A percentile compares a stretch with the other conserved stretches of the same genome.
phyloP scores from a whole-genome alignment of 2,329 filamentous ascomycete genomes.

The Parafenestella ontariensis region DNA sequence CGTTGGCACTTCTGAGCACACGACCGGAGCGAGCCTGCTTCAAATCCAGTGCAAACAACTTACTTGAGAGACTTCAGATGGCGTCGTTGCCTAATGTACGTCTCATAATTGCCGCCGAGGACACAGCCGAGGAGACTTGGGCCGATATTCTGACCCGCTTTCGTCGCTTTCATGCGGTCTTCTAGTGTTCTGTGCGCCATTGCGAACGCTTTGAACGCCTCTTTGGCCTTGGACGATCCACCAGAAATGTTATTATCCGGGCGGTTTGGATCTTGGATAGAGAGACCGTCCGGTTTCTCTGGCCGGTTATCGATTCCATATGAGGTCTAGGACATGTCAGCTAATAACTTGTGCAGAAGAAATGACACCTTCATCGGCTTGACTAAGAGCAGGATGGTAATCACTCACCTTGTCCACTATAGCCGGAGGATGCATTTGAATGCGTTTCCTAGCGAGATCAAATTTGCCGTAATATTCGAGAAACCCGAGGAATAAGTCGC shows the following conservation, averaged over 20 bases:
- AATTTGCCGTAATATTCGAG: constrained; percentile 91
- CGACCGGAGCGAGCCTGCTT: not conserved
- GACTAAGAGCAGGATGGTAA: not conserved
- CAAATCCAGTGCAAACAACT: constrained; percentile 22
- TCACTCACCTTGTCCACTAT: constrained; percentile 76
- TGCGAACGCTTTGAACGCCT: constrained; percentile 74
- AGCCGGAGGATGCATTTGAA: constrained; percentile 73
- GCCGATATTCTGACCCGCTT: constrained; percentile 23
- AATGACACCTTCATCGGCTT: not conserved
- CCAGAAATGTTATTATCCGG: constrained; percentile 86
- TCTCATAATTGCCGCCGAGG: constrained; percentile 78
- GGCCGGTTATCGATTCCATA: constrained; percentile 40
- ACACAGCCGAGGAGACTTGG: constrained; percentile 74
- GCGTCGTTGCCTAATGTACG: constrained; percentile 73
- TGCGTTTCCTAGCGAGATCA: constrained; percentile 72
- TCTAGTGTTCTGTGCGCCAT: constrained; percentile 51
- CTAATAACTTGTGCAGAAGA: not conserved
- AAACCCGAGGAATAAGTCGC: constrained; percentile 84
- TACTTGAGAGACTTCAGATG: constrained; percentile 57
- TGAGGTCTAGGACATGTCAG: constrained; percentile 22
- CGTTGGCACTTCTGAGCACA: not conserved
- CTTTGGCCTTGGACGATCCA: constrained; percentile 73
- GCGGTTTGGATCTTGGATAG: constrained; percentile 92
- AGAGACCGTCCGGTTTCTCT: constrained; percentile 66
- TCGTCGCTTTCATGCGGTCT: constrained; percentile 59